phyloP scores from a whole-genome alignment of 495 filamentous ascomycete species.

The Daldinia vernicosa region DNA sequence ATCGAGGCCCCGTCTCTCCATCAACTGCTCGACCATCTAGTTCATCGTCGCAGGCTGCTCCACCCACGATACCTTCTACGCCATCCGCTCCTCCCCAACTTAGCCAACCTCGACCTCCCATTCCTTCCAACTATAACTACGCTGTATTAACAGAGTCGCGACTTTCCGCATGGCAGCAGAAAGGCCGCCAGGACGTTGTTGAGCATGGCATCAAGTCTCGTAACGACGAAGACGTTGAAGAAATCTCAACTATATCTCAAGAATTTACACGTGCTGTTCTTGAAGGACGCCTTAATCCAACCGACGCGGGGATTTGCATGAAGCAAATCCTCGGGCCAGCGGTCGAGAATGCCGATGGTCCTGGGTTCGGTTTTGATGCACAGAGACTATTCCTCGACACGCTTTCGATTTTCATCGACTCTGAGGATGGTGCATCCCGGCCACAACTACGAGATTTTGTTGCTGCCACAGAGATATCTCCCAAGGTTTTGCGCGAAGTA shows the following conservation, averaged over 20 bases:
- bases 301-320: constrained; percentile 75
- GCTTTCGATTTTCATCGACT: constrained; percentile 76
- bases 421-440: constrained; percentile 61
- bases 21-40: constrained; percentile 55
- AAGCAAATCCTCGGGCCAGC: constrained; percentile 75
- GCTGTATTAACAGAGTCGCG: constrained; percentile 58
- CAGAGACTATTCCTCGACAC: constrained; percentile 82
- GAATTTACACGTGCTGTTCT: constrained; percentile 80
- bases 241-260: constrained; percentile 78
- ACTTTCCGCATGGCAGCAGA: constrained; percentile 55
- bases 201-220: constrained; percentile 64
- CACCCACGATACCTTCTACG: constrained; percentile 39
- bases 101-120: constrained; percentile 35
- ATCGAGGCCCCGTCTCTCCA: constrained; percentile 51
- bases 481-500: constrained; percentile 76
- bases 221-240: constrained; percentile 69
- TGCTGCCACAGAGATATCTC: constrained; percentile 73
- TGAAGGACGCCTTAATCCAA: constrained; percentile 69
- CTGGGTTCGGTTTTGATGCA: constrained; percentile 62
- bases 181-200: constrained; percentile 61
- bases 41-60: constrained; percentile 51
- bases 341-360: constrained; percentile 54
- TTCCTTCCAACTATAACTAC: constrained; percentile 57
- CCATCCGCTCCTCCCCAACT: constrained; percentile 28
- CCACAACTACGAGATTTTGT: constrained; percentile 65